phyloP scores from a whole-genome alignment of 371 early-diverging fungal species.

The Neoconidiobolus thromboides region DNA sequence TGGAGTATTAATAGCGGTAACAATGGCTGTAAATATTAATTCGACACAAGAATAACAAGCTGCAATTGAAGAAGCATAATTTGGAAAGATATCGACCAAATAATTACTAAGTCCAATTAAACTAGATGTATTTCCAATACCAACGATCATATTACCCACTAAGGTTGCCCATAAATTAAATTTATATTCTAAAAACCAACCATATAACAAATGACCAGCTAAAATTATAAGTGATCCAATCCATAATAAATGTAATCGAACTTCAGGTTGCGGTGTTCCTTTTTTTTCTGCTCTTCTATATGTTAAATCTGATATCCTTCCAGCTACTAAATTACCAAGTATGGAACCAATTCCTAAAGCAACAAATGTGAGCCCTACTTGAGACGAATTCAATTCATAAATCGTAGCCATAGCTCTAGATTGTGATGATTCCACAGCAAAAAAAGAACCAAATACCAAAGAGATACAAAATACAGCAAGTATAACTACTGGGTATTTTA shows the following conservation, averaged over 20 bases:
- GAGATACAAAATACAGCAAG: slow-evolving; percentile 24
- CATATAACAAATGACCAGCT: slow-evolving; percentile 18
- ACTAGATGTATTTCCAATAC: too few species aligned
- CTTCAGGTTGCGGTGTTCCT: slow-evolving; percentile 11
- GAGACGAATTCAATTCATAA: slow-evolving; percentile 17
- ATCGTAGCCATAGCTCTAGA: slow-evolving; percentile 14
- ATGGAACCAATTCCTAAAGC: slow-evolving; percentile 25
- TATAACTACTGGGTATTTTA: slow-evolving; percentile 24
- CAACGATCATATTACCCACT: too few species aligned
- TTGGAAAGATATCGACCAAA: slow-evolving; percentile 6
- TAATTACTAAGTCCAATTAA: not conserved
- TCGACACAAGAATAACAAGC: not conserved
- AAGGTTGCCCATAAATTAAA: slow-evolving; percentile 6
- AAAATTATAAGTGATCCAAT: slow-evolving; percentile 17
- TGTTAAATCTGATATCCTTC: slow-evolving; percentile 17
- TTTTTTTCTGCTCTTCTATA: not conserved
- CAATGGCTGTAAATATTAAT: not conserved
- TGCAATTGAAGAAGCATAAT: not conserved
- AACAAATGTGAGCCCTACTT: slow-evolving; percentile 22
- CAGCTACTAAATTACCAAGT: slow-evolving; percentile 20
- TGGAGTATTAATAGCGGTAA: not conserved
- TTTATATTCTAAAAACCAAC: slow-evolving; percentile 18
- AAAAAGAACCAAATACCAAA: slow-evolving; percentile 29
- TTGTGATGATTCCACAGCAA: slow-evolving; percentile 20
- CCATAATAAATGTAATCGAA: slow-evolving; percentile 19